Evolutionary conservation across 1,284 basidiomycete genomes (phyloP).

Genomic region (Rhodotorula mucilaginosa): DNA sequence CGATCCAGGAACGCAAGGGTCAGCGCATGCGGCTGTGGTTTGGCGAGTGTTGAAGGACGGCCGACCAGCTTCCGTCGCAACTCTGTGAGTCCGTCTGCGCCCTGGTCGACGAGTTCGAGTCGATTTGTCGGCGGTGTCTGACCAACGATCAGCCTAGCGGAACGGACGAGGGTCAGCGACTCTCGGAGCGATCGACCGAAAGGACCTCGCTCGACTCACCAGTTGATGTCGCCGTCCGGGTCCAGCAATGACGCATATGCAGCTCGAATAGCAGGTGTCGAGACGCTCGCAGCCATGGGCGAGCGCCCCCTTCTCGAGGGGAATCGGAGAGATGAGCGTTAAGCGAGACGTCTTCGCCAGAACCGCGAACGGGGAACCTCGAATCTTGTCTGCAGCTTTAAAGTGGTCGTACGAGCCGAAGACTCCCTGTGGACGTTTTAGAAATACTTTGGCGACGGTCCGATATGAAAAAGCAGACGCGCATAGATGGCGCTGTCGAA

Average conservation of each 20-base stretch:
- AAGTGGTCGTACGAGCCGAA: too few species aligned
- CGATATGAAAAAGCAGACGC: too few species aligned
- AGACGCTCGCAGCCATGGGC: not conserved
- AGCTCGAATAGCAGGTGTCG: not conserved
- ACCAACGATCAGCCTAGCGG: slow-evolving; percentile 5
- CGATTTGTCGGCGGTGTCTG: not conserved
- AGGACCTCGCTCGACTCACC: not conserved
- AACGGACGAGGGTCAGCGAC: not conserved
- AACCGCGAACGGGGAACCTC: too few species aligned
- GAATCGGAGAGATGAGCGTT: too few species aligned
- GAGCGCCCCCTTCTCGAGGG: too few species aligned
- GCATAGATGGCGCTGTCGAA: too few species aligned
- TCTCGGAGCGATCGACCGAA: not conserved
- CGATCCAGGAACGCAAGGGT: not conserved
- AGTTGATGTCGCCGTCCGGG: not conserved
- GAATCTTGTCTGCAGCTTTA: too few species aligned
- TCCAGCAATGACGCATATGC: not conserved
- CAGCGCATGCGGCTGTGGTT: too few species aligned
- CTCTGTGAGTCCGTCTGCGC: not conserved
- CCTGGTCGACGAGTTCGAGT: not conserved
- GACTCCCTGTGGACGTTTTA: too few species aligned
- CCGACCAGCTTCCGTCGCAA: not conserved
- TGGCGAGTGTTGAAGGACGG: not conserved
- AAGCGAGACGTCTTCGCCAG: too few species aligned
- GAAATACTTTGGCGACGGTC: too few species aligned